phyloP scores from a whole-genome alignment of 768 basidiomycete genomes.

The Trametes gibbosa region DNA sequence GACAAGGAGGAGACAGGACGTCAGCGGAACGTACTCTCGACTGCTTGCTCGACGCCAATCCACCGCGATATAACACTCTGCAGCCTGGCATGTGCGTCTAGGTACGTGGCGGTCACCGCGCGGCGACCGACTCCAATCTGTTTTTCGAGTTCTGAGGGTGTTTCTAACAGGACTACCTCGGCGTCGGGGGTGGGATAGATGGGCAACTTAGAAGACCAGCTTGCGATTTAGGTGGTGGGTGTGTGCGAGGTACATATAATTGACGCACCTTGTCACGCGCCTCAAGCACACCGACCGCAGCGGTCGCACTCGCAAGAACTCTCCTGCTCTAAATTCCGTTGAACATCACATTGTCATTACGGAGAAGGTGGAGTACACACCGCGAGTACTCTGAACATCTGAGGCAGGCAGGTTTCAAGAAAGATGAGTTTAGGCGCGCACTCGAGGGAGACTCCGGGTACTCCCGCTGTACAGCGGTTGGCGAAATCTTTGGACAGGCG shows the following conservation, averaged over 20 bases:
- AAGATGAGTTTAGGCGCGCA: background rate
- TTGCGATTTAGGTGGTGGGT: background rate
- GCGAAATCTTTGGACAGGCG: too few species aligned
- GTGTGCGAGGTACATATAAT: too few species aligned
- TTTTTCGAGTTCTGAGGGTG: slow-evolving; percentile 69
- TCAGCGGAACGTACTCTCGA: slow-evolving; percentile 67
- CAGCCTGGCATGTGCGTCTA: slow-evolving; percentile 59
- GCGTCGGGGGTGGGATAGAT: slow-evolving; percentile 71
- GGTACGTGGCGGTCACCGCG: slow-evolving; percentile 52
- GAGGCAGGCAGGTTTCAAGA: background rate
- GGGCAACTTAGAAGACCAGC: slow-evolving; percentile 54
- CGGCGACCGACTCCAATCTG: slow-evolving; percentile 72
- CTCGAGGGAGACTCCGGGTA: background rate
- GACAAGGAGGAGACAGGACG: background rate
- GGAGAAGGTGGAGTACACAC: background rate
- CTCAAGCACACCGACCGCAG: slow-evolving; percentile 18
- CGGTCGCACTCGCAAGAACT: slow-evolving; percentile 14
- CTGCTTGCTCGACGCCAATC: slow-evolving; percentile 81
- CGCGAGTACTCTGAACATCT: slow-evolving; percentile 7
- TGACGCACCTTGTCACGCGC: slow-evolving; percentile 23
- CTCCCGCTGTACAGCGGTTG: too few species aligned
- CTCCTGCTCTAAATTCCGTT: slow-evolving; percentile 16
- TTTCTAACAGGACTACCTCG: slow-evolving; percentile 70
- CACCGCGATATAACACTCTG: slow-evolving; percentile 75
- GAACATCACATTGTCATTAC: too few species aligned